Evolutionary conservation across 495 filamentous ascomycete species (phyloP).

Genomic region (Aspergillus bertholletiae): DNA sequence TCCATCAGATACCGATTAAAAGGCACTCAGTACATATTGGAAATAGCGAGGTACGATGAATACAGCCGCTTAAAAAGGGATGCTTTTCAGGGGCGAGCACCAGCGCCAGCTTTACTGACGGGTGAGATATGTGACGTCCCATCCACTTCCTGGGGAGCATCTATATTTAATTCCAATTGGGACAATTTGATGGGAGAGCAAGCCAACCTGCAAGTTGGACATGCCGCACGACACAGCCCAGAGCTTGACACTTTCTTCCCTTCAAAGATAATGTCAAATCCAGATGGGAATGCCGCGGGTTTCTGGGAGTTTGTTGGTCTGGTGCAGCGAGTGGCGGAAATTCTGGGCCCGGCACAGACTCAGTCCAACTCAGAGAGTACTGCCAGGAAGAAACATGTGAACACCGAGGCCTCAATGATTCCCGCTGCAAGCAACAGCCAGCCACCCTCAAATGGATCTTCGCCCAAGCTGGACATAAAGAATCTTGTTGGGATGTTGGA

Average conservation of each 20-base stretch:
- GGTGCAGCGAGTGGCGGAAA: constrained; percentile 25
- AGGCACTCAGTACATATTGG: constrained; percentile 48
- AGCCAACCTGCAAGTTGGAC: constrained; percentile 24
- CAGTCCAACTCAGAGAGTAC: background rate
- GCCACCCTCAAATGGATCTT: background rate
- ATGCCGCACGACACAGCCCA: constrained; percentile 35
- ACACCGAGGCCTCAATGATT: background rate
- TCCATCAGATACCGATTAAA: constrained; percentile 46
- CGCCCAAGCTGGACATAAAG: constrained; percentile 1
- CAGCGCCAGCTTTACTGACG: background rate
- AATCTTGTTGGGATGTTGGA: constrained; percentile 17
- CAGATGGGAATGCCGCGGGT: constrained; percentile 12
- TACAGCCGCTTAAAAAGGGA: constrained; percentile 30
- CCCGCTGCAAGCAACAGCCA: background rate
- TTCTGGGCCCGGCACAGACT: constrained; percentile 20
- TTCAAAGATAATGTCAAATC: constrained; percentile 1
- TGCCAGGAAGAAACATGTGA: background rate
- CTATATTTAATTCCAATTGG: constrained; percentile 51
- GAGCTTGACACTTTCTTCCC: constrained; percentile 47
- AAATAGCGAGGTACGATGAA: constrained; percentile 53
- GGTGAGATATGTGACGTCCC: constrained; percentile 20
- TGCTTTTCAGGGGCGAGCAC: background rate
- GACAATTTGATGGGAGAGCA: constrained; percentile 36
- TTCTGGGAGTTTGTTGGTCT: constrained; percentile 33
- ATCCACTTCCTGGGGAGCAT: constrained; percentile 40